phyloP scores from a whole-genome alignment of 1,139 yeast species.

The Debaryomycetaceae sp. region DNA sequence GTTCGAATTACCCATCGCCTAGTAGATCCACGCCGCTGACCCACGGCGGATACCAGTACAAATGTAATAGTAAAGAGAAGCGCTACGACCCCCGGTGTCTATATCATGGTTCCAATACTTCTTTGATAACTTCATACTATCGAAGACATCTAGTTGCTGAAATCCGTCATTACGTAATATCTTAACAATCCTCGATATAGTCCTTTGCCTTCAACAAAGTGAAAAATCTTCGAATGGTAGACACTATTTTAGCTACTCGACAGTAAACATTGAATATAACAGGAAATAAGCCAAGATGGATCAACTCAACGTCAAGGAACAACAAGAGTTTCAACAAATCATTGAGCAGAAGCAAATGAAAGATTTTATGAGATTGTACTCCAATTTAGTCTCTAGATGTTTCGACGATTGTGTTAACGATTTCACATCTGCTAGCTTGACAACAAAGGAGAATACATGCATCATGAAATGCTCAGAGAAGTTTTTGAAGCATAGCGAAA shows the following conservation, averaged over 20 bases:
- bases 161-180: neutral
- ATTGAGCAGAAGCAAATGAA: conserved; percentile 98
- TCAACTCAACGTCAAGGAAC: conserved; percentile 85
- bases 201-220: neutral
- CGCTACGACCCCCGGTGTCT: no score
- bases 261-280: neutral
- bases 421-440: conserved; percentile 86
- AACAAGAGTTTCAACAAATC: conserved; percentile 91
- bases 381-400: conserved; percentile 93
- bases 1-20: neutral
- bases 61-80: no score
- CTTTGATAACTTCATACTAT: no score
- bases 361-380: conserved; percentile 95
- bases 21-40: no score
- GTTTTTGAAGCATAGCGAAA: conserved; percentile 96
- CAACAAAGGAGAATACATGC: conserved; percentile 81
- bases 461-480: conserved; percentile 92
- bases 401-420: conserved; percentile 97
- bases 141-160: neutral
- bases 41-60: no score
- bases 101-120: no score
- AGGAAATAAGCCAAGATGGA: conserved; percentile 46
- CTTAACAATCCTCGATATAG: neutral
- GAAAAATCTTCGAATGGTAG: neutral
- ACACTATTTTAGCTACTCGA: neutral